Evolutionary conservation across 257 asterid species (phyloP).

Genomic region (Jaltomata sinuosa): DNA sequence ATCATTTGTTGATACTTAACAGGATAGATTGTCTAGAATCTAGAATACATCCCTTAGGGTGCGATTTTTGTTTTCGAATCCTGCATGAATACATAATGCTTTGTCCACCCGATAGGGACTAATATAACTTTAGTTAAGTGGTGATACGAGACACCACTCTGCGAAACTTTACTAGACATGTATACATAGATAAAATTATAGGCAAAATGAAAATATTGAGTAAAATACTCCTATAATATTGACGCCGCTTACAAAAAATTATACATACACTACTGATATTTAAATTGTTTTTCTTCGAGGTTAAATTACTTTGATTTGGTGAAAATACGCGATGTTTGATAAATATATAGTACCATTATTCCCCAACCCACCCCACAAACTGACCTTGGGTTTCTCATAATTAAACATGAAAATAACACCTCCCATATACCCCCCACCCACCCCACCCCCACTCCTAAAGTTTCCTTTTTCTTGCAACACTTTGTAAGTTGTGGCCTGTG

Average conservation of each 20-base stretch:
- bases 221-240: too few relatives aligned
- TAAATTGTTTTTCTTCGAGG: fast-evolving
- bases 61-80: not conserved
- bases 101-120: too few relatives aligned
- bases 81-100: not conserved
- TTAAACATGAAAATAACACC: conserved; percentile 17
- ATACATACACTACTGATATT: not conserved
- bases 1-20: not conserved
- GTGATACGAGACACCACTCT: not conserved
- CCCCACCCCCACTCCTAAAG: not conserved
- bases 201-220: too few relatives aligned
- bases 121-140: too few relatives aligned
- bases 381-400: conserved; percentile 23
- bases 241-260: not conserved
- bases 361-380: not conserved
- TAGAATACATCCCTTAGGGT: not conserved
- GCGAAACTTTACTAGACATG: not conserved
- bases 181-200: too few relatives aligned
- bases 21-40: fast-evolving
- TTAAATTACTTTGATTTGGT: not conserved
- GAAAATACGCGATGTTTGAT: not conserved
- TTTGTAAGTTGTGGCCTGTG: not conserved
- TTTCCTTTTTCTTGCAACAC: conserved; percentile 2
- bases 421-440: too few relatives aligned
- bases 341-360: not conserved